These are phyloP conservation scores for Phytophthora crassamura DNA, from an alignment of 352 stramenopile species.

Conservation along the genomic window DNA sequence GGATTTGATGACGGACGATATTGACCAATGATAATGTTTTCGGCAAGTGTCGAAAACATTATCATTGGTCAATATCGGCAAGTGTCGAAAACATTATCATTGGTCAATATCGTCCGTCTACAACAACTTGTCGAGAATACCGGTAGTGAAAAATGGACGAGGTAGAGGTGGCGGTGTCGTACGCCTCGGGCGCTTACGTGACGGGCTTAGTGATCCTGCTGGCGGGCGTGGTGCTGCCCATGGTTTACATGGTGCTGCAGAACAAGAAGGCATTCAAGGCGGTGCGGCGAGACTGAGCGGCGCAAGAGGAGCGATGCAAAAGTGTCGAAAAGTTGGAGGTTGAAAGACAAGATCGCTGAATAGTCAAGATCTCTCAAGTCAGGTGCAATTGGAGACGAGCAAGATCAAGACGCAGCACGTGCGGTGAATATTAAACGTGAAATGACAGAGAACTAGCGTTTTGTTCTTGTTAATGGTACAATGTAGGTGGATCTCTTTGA, in stretches of 20 bases:
- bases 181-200: slow-evolving; percentile 75
- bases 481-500: neutral
- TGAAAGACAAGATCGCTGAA: slow-evolving; percentile 13
- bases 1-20: slow-evolving; percentile 6
- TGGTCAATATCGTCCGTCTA: too few relatives aligned
- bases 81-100: too few relatives aligned
- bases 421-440: slow-evolving; percentile 10
- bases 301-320: neutral
- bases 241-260: slow-evolving; percentile 89
- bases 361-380: neutral
- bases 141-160: slow-evolving; percentile 16
- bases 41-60: slow-evolving; percentile 11
- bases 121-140: slow-evolving; percentile 8
- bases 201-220: slow-evolving; percentile 72
- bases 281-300: slow-evolving; percentile 65
- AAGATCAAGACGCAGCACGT: neutral
- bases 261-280: slow-evolving; percentile 90
- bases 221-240: slow-evolving; percentile 71
- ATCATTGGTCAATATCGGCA: too few relatives aligned
- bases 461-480: slow-evolving; percentile 30
- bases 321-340: neutral
- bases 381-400: slow-evolving; percentile 5
- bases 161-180: slow-evolving; percentile 58
- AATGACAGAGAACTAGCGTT: slow-evolving; percentile 9
- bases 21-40: neutral